Evolutionary conservation across 2,329 filamentous ascomycete species (phyloP).

Genomic region (Myriosclerotinia scirpicola): DNA sequence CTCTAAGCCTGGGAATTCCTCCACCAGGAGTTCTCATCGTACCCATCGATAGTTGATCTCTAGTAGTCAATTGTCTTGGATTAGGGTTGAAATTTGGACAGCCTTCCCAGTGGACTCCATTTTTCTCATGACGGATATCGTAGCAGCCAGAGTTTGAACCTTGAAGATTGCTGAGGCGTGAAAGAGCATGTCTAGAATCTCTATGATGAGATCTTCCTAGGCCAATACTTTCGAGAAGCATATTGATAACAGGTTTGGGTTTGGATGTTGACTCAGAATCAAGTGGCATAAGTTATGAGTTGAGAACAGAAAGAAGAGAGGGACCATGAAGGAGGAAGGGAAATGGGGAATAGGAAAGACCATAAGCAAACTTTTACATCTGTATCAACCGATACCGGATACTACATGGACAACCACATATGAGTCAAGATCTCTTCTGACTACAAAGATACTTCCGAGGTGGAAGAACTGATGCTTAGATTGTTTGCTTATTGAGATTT

Average conservation of each 20-base stretch:
- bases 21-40: neutral
- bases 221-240: constrained; percentile 16
- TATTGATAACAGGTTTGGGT: neutral
- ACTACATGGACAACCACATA: neutral
- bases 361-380: constrained; percentile 7
- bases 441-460: neutral
- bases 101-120: constrained; percentile 19
- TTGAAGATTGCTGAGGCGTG: constrained; percentile 1
- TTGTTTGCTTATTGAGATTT: constrained; percentile 16
- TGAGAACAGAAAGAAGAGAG: neutral
- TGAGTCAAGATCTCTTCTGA: constrained; percentile 19
- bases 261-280: constrained; percentile 1
- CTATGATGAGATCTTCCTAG: constrained; percentile 8
- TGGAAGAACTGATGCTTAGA: neutral
- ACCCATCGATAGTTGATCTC: constrained; percentile 10
- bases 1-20: neutral
- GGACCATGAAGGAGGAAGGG: neutral
- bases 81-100: constrained; percentile 19
- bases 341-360: neutral
- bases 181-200: constrained; percentile 15
- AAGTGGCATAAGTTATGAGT: neutral
- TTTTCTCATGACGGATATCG: constrained; percentile 17
- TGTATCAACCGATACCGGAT: constrained; percentile 12
- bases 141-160: constrained; percentile 11
- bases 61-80: neutral